phyloP scores from a whole-genome alignment of 2,329 filamentous ascomycete genomes.

The Curvularia sp. region DNA sequence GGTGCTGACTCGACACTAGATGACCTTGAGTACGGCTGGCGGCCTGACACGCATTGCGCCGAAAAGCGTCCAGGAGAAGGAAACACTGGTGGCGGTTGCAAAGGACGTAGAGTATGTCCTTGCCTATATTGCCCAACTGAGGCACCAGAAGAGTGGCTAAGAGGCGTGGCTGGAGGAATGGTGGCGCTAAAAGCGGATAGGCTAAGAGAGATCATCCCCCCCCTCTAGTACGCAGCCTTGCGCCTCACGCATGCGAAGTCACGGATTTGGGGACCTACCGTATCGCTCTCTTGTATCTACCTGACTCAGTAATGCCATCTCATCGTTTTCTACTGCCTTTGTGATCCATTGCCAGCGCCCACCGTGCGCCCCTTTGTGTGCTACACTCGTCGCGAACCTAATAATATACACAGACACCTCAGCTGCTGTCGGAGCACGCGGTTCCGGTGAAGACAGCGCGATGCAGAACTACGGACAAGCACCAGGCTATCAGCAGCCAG shows the following conservation, averaged over 20 bases:
- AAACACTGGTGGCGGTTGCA: constrained; percentile 24
- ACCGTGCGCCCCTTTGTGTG: constrained; percentile 17
- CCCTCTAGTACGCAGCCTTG: constrained; percentile 42
- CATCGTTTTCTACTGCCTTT: constrained; percentile 7
- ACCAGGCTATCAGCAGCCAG: constrained; percentile 41
- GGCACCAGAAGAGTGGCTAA: constrained; percentile 1
- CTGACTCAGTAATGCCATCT: constrained; percentile 8
- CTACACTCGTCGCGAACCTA: constrained; percentile 20
- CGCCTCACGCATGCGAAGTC: constrained; percentile 23
- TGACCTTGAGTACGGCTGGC: constrained; percentile 73
- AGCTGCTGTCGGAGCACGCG: constrained; percentile 10
- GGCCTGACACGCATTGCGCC: constrained; percentile 65
- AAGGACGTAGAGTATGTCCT: constrained; percentile 33
- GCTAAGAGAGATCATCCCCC: constrained; percentile 2
- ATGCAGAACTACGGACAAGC: constrained; percentile 48
- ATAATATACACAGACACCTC: constrained; percentile 26
- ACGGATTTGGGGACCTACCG: constrained; percentile 15
- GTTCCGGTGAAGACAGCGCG: constrained; percentile 2
- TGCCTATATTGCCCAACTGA: constrained; percentile 21
- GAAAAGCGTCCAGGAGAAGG: constrained; percentile 37
- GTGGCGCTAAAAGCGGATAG: constrained; percentile 5
- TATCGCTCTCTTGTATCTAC: constrained; percentile 17
- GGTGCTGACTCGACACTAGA: constrained; percentile 65
- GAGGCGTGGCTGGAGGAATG: background rate
- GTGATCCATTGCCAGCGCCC: constrained; percentile 20